Evolutionary conservation across 768 basidiomycete genomes (phyloP).

Genomic region (Suillus plorans): DNA sequence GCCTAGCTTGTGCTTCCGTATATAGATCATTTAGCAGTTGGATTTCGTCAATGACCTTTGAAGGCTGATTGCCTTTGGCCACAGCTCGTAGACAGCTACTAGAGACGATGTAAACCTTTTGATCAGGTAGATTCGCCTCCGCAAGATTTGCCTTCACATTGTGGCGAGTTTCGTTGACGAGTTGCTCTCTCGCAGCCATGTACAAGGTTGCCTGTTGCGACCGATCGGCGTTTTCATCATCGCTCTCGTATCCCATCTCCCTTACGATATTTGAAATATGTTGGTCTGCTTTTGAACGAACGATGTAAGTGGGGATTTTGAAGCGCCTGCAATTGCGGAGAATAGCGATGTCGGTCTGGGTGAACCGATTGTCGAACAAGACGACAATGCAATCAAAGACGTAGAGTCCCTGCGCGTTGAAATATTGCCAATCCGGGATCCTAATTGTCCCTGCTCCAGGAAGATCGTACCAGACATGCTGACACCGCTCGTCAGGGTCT

Average conservation of each 20-base stretch:
- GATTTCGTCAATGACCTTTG: conserved; percentile 13
- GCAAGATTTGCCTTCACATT: conserved; percentile 14
- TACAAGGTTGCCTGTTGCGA: conserved; percentile 9
- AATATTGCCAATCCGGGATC: conserved; percentile 27
- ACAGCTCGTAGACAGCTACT: conserved; percentile 13
- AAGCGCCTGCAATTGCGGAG: conserved; percentile 14
- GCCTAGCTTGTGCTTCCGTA: conserved; percentile 11
- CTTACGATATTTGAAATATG: conserved; percentile 14
- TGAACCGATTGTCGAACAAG: conserved; percentile 18
- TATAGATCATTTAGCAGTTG: conserved; percentile 14
- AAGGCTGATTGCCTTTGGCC: conserved; percentile 3
- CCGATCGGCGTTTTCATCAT: conserved; percentile 8
- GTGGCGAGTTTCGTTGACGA: conserved; percentile 16
- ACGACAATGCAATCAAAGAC: conserved; percentile 18
- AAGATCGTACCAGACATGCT: conserved; percentile 28
- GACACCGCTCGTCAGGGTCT: conserved; percentile 18
- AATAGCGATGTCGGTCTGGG: conserved; percentile 15
- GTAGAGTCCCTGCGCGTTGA: conserved; percentile 26
- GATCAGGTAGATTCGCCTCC: conserved; percentile 16
- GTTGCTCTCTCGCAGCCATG: conserved; percentile 15
- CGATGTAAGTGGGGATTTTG: conserved; percentile 16
- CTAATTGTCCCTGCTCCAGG: conserved; percentile 28
- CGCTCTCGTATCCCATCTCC: conserved; percentile 10
- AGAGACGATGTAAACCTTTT: conserved; percentile 22
- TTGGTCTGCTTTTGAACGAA: conserved; percentile 17